Base-by-base conservation (phyloP, 2,329 filamentous ascomycete genomes). In the Xylariales sp. region DNA sequence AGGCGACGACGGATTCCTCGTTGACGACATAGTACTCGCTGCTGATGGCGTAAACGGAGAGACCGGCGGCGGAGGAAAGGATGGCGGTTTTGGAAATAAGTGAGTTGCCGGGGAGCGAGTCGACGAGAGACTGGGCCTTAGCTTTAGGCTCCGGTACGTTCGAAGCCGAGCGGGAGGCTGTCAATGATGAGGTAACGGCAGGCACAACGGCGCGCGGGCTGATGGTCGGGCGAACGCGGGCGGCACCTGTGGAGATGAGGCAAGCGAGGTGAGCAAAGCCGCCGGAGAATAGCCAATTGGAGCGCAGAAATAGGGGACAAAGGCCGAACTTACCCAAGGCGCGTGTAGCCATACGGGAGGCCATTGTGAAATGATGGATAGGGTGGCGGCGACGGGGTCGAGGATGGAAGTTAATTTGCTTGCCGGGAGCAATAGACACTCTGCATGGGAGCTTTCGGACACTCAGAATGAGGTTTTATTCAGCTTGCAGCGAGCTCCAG, bases 11-110 rank as follows among this genome's bases (percentile, higher is more conserved):
- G 72, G 94, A 92, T 87, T 99, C 96, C 88, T 99, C 96, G 86
- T 99, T 99, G 84, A 99, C 88, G 81, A 99, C 94, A 85, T 97
- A 98, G 87, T 98, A 94, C 89, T 99, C 96, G 86, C 97, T 99
- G 90, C 93, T 97, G 85, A 99, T 94, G 79, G 94, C 96, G 81
- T 96, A 97, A 82, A 97, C 89, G 78, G 93, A 94, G 77, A 97
- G 84, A 84, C 92, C 95, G 78, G 96, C 93, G 73, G 91, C 91
- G 77, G 93, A 94, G 80, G 95, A 98, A 78, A 99, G 91, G 81
- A 97, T 95, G 79, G 96, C 96, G 76, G 93, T 94, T 91, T 99
- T 99, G 83, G 93, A 97, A 80, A 97, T 85, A 73, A 97, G 86
- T 80, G 88, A 95, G 89, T 89, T 97, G 77, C 97, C 96, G 78